These are phyloP conservation scores for Pyrenophora graminea DNA, from an alignment of 2,329 filamentous ascomycete genomes.

Conservation along the genomic window DNA sequence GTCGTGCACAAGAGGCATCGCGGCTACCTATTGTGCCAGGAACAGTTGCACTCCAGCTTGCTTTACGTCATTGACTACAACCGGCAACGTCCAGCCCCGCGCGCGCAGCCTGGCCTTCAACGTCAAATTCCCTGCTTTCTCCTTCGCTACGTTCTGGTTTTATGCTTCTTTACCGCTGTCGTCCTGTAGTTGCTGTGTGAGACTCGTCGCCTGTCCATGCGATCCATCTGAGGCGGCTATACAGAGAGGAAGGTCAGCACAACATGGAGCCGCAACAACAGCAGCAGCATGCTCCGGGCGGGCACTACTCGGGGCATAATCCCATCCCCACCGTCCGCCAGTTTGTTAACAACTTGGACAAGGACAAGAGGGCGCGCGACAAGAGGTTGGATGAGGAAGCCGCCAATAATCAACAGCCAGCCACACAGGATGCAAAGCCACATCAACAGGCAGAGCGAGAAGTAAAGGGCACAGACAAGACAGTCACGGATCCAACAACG, in stretches of 20 bases:
- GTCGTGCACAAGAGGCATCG: conserved; percentile 15
- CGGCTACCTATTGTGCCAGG: conserved; percentile 16
- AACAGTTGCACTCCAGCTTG: neutral
- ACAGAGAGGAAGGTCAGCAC: conserved; percentile 13
- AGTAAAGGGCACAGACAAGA: conserved; percentile 56
- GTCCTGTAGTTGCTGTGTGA: conserved; percentile 15
- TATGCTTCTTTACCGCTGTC: neutral
- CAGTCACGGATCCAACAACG: conserved; percentile 85
- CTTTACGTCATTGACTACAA: conserved; percentile 25
- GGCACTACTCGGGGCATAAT: conserved; percentile 80
- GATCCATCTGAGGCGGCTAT: conserved; percentile 4
- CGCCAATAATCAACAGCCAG: conserved; percentile 38
- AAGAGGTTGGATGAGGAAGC: conserved; percentile 64
- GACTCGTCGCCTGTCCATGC: conserved; percentile 6
- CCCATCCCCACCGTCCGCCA: conserved; percentile 86
- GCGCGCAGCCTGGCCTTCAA: conserved; percentile 8
- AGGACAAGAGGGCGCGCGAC: conserved; percentile 77
- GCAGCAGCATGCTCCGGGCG: conserved; percentile 58
- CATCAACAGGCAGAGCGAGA: conserved; percentile 51
- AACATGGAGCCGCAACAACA: conserved; percentile 53
- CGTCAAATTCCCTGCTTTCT: conserved; percentile 24
- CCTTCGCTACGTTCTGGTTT: conserved; percentile 5
- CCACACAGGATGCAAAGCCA: conserved; percentile 30
- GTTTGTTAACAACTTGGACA: conserved; percentile 78
- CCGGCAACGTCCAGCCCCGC: conserved; percentile 11